phyloP scores from a whole-genome alignment of 306 rosid species.

The Prosopis cineraria region DNA sequence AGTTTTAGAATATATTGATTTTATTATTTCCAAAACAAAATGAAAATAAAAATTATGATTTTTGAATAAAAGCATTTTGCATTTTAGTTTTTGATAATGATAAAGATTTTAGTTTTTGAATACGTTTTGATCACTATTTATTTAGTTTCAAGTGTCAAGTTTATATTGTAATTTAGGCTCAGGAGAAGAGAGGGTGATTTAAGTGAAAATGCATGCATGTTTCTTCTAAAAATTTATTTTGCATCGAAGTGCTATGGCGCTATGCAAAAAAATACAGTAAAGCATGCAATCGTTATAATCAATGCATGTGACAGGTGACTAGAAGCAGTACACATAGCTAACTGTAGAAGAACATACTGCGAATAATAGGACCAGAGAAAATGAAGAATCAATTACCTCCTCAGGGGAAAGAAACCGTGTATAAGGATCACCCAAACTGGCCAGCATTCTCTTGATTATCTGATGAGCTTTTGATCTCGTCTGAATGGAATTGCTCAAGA shows the following conservation, averaged over 20 bases:
- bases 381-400: slow-evolving; percentile 55
- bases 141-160: not conserved
- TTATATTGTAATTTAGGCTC: not conserved
- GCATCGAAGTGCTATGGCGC: not conserved
- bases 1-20: not conserved
- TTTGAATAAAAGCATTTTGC: too few relatives aligned
- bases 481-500: slow-evolving; percentile 66
- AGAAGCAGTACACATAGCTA: not conserved
- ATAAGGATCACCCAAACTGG: slow-evolving; percentile 90
- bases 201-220: not conserved
- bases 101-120: too few relatives aligned
- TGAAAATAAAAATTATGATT: not conserved
- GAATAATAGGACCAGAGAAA: not conserved
- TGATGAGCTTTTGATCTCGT: slow-evolving; percentile 85
- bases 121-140: not conserved
- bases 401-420: slow-evolving; percentile 89
- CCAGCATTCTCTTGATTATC: slow-evolving; percentile 80
- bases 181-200: not conserved
- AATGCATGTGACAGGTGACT: not conserved
- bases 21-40: not conserved
- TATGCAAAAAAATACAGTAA: not conserved
- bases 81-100: too few relatives aligned
- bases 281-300: not conserved
- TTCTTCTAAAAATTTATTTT: not conserved
- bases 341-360: not conserved